Evolutionary conservation across 805 yeast genomes (phyloP).

Genomic region (Cyberlindnera mycetangii): DNA sequence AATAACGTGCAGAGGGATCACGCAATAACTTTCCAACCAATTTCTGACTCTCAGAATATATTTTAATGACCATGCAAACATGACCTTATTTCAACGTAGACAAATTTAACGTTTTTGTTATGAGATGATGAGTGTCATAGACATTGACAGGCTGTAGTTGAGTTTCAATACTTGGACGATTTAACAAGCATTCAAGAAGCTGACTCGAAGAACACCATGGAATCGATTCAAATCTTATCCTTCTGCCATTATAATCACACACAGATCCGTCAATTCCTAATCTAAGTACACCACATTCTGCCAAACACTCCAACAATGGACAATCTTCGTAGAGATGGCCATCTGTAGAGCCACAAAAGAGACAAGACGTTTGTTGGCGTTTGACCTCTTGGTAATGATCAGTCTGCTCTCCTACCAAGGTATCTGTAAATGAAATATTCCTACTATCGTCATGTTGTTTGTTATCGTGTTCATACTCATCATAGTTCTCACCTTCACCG

Average conservation of each 20-base stretch:
- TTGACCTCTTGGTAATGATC: background rate
- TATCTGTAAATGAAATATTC: background rate
- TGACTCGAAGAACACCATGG: conserved; percentile 11
- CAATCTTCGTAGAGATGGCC: conserved; percentile 11
- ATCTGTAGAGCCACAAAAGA: conserved; percentile 10
- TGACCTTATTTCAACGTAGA: too few relatives aligned
- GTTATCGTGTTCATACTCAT: background rate
- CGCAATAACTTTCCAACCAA: background rate
- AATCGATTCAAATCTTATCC: conserved; percentile 8
- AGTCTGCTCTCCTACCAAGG: background rate
- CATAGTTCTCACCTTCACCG: background rate
- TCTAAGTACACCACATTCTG: conserved; percentile 2
- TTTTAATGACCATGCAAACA: too few relatives aligned
- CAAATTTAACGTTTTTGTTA: background rate
- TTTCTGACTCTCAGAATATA: background rate
- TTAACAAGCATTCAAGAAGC: background rate
- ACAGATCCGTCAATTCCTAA: conserved; percentile 6
- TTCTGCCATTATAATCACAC: conserved; percentile 3
- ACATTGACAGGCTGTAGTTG: background rate
- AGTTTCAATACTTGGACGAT: conserved; percentile 1
- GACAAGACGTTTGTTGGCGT: background rate
- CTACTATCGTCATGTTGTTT: background rate
- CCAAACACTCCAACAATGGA: conserved; percentile 9
- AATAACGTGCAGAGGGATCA: background rate
- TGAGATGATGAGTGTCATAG: background rate